Base-by-base conservation (phyloP, 1,284 basidiomycete species). In the Malassezia equina region DNA sequence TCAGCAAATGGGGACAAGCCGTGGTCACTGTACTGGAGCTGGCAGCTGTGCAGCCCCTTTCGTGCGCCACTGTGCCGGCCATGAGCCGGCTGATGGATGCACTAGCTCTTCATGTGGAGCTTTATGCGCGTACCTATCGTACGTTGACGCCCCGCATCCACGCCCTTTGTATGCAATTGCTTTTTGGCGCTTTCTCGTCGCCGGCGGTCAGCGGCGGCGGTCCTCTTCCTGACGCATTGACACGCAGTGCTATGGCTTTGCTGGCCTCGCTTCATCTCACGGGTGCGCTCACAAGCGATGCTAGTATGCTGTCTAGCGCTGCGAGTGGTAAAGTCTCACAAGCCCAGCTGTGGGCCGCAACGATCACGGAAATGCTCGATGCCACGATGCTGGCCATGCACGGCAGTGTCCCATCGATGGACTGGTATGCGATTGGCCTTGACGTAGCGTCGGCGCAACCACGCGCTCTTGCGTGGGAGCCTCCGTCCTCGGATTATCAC, bases 331-430 rank as follows among this genome's bases (percentile, higher is more conserved):
- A 61, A 23, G 60, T 62, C 8, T 62, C 62, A 8, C 64, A 66
- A 46, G 52, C 59, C 7, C 66, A 67, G 41, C 58, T 67, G 19
- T 67, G 66, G 66, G 52, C 55, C 15, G 58, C 63, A 1, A 64
- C 62, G 0, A 41, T 61, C 19, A 31, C 52, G 1, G 54, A 51
- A 29, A 52, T 64, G 47, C 42, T 66, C 13, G 48, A 52, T 1
- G 51, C 59, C 7, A 55, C 58, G 1, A 39, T 43, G 3, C 36
- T 58, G n/a, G 62, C 64, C 1, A 53, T 60, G 51, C 25, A 28
- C 3, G 54, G 54, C 17, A 47, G 55, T 11, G 59, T 54, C 3
- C 63, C 64, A 15, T 58, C 62, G 50, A 58, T 60, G 23, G 33
- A 29, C 13, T 47, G 43, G 43, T 19, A 7, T n/a, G 42, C 42